phyloP scores from a whole-genome alignment of 169 alveolate genomes.

The Eimeria sp. region DNA sequence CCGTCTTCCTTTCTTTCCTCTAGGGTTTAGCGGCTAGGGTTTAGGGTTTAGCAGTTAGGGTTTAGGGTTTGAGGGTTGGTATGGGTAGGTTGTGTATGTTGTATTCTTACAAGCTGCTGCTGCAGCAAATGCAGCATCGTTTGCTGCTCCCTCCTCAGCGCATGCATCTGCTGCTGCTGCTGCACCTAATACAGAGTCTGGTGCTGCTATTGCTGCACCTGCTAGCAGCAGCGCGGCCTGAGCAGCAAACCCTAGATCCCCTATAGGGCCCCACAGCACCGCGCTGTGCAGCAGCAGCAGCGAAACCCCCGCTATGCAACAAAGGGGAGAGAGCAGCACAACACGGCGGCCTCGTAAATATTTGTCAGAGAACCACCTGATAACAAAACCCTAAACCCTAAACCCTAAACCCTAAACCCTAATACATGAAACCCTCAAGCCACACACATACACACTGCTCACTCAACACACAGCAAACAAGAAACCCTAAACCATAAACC shows the following conservation, averaged over 20 bases:
- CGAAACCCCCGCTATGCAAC: constrained; percentile 34
- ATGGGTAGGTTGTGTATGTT: neutral
- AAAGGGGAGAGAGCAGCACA: constrained; percentile 60
- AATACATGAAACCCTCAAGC: neutral
- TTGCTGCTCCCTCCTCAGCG: constrained; percentile 37
- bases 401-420: constrained; percentile 2
- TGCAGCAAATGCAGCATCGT: neutral
- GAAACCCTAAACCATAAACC: neutral
- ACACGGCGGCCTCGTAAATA: constrained; percentile 56
- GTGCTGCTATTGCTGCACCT: constrained; percentile 82
- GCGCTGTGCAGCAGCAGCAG: neutral
- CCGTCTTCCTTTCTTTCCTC: neutral
- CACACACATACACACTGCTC: neutral
- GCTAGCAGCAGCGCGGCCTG: constrained; percentile 51
- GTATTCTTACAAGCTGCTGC: constrained; percentile 22
- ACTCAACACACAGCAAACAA: neutral
- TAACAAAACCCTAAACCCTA: neutral
- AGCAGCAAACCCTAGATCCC: neutral
- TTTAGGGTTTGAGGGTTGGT: no score
- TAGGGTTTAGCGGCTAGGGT: neutral
- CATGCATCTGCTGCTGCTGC: constrained; percentile 81
- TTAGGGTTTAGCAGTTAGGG: neutral
- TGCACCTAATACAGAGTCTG: constrained; percentile 86
- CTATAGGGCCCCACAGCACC: constrained; percentile 14
- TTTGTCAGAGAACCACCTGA: constrained; percentile 66